Base-by-base conservation (phyloP, 768 basidiomycete species). In the Leucocoprinus sp. region DNA sequence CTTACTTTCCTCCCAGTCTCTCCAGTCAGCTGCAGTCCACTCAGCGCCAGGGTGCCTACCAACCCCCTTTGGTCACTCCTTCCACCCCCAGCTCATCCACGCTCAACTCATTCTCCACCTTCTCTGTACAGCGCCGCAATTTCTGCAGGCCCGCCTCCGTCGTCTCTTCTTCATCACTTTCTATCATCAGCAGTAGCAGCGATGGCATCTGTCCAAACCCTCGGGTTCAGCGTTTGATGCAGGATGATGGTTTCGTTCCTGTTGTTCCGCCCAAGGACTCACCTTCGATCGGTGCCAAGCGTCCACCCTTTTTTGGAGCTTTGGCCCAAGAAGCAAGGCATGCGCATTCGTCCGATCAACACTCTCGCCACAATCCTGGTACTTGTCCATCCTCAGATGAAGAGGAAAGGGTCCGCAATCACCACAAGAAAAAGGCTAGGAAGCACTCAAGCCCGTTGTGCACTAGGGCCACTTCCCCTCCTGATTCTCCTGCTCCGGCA, bases 31-130 rank as follows among this genome's bases (percentile, higher is more conserved):
- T 86, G 37, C 83, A 85, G 57, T 76, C 70, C 53, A 69, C 76
- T 42, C 82, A 80, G 49, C 76, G 71, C 66, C 52, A 76, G 64
- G 48, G 66, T 17, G 52, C 62, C 42, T 80, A 76, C 57, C 80
- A 81, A 55, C 79, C 80, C 2, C 83, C 69, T 8, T 58, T 72
- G 45, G 68, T 74, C 45, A 71, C 64, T 42, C 70, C 78, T 0
- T 80, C 80, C 2, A 80, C 79, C 0, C 76, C 82, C 0, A 82
- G 78, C 55, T 82, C 80, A 0, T 74, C 79, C 0, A 82, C 82
- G 1, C 67, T 80, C 43, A 75, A 71, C 52, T 74, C 75, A 17
- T 61, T 70, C 52, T 64, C 63, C 7, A 68, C 66, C 27, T 53
- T 63, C 22, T 68, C 67, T 18, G 65, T 67, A 12, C 64, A 65